Evolutionary conservation across 176 grass and related monocot species (phyloP).

Genomic region (Triticum urartu): DNA sequence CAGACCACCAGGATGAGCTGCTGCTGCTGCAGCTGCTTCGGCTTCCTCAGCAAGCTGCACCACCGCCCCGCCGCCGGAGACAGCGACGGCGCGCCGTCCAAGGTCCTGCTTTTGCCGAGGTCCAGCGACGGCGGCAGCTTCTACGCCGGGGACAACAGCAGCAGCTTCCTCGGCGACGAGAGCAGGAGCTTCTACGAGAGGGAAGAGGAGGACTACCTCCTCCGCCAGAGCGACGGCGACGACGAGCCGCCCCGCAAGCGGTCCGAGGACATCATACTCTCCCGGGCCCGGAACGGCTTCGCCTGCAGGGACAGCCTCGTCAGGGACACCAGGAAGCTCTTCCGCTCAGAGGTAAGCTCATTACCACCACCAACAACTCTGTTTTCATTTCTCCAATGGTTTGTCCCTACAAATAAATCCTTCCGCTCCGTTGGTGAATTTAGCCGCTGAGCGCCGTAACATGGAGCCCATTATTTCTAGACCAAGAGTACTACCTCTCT

Average conservation of each 20-base stretch:
- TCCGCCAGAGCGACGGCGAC: too few relatives aligned
- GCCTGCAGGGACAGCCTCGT: conserved; percentile 61
- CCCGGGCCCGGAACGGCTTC: conserved; percentile 15
- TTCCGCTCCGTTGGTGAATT: too few relatives aligned
- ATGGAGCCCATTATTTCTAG: too few relatives aligned
- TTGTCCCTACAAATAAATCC: too few relatives aligned
- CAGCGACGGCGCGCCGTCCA: neutral
- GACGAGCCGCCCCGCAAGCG: neutral
- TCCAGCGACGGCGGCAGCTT: neutral
- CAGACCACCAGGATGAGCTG: neutral
- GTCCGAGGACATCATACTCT: neutral
- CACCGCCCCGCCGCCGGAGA: too few relatives aligned
- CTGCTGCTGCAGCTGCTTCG: neutral
- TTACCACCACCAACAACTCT: too few relatives aligned
- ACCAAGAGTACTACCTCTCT: too few relatives aligned
- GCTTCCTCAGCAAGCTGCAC: neutral
- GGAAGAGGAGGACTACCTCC: neutral
- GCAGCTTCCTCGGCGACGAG: neutral
- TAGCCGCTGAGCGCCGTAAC: too few relatives aligned
- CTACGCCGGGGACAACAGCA: neutral
- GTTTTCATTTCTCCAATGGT: neutral
- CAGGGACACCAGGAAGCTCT: conserved; percentile 59
- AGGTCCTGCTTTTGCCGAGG: neutral
- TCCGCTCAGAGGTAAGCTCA: conserved; percentile 54
- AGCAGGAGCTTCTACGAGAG: neutral